Conservation (phyloP, 2,329 filamentous ascomycete genomes). For the Neofusicoccum kwambonambiense region DNA sequence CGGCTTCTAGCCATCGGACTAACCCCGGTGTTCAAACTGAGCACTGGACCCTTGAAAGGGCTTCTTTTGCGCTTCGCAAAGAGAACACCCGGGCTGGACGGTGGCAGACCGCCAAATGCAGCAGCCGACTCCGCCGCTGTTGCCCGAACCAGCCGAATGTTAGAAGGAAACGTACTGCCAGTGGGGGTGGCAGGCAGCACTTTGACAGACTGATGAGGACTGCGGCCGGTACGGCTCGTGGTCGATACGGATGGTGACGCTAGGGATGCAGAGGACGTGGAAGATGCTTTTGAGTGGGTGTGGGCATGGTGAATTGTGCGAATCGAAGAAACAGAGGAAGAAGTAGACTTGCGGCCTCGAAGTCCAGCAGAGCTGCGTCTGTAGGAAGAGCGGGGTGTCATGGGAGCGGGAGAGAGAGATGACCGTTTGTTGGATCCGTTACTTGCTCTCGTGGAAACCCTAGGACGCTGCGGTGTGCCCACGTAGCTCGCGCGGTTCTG, state of each 20-base stretch:
- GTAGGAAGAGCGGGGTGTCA: conserved; percentile 85
- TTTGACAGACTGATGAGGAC: conserved; percentile 83
- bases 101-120: conserved; percentile 54
- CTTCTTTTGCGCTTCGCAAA: conserved; percentile 81
- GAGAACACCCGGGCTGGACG: conserved; percentile 62
- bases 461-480: conserved; percentile 36
- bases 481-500: conserved; percentile 37
- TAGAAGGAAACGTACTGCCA: conserved; percentile 69
- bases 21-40: conserved; percentile 43
- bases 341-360: conserved; percentile 90
- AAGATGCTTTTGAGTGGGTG: conserved; percentile 90
- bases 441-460: conserved; percentile 43
- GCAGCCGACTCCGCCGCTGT: conserved; percentile 44
- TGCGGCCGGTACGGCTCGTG: conserved; percentile 61
- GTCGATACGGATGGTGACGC: conserved; percentile 43
- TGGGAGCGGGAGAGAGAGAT: conserved; percentile 79
- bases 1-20: conserved; percentile 32
- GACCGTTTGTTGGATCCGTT: conserved; percentile 54
- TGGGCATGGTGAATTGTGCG: conserved; percentile 86
- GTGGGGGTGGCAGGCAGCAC: conserved; percentile 91
- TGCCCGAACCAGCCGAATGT: conserved; percentile 77
- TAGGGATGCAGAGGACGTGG: conserved; percentile 75
- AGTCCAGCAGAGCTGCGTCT: conserved; percentile 80
- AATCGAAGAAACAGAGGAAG: conserved; percentile 89
- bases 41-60: conserved; percentile 74